Conservation (phyloP, 2,329 filamentous ascomycete genomes). For the Metarhizium album region DNA sequence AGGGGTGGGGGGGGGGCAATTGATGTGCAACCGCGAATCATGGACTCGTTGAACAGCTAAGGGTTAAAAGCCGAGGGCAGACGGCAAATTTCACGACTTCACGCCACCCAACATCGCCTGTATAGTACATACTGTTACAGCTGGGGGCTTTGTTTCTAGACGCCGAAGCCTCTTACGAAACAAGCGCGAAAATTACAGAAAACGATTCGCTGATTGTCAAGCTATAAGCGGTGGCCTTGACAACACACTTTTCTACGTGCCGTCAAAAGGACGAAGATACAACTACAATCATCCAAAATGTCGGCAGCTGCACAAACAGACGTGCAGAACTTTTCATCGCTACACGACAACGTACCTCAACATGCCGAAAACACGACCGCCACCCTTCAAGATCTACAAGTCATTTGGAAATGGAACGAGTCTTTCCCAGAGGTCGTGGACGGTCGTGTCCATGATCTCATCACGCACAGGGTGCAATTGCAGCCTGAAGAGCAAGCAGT, state of each 20-base stretch:
- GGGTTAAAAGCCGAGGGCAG: no score
- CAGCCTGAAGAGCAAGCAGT: constrained; percentile 11
- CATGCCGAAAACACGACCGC: not conserved
- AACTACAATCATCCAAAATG: not conserved
- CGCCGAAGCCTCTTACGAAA: not conserved
- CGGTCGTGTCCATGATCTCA: constrained; percentile 12
- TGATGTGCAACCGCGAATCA: no score
- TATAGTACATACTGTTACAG: no score
- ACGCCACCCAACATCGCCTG: no score
- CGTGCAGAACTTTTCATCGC: not conserved
- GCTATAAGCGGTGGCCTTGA: not conserved
- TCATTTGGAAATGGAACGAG: constrained; percentile 12
- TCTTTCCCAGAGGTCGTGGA: constrained; percentile 6
- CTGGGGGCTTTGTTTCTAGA: no score
- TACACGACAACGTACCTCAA: not conserved
- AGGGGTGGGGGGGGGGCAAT: no score
- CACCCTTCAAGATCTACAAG: constrained; percentile 1
- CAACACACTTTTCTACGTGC: not conserved
- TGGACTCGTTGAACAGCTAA: no score
- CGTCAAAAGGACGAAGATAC: not conserved
- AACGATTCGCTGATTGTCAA: not conserved
- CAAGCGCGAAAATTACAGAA: not conserved
- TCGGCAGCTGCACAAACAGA: not conserved
- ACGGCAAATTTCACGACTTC: no score
- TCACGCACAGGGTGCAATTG: constrained; percentile 6